Base-by-base conservation (phyloP, 2,329 filamentous ascomycete species). In the Neodidymelliopsis sp. region DNA sequence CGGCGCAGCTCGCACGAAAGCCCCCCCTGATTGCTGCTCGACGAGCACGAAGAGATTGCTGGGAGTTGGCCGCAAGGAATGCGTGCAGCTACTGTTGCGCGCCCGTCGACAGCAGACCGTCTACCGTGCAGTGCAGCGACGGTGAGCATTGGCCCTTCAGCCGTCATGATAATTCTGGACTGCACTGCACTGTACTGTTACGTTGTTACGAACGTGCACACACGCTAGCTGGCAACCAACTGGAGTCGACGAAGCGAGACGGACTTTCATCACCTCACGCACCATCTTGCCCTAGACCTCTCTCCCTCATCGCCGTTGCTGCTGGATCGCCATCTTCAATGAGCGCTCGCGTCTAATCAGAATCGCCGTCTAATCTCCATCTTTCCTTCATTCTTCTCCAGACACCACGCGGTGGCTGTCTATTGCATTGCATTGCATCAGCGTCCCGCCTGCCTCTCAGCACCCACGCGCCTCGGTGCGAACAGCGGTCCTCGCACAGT, bases 311-410 rank as follows among this genome's bases (percentile, higher is more conserved):
- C 49, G 41, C 53, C 31, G 47, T 53, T 49, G 50, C 46, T 53
- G 52, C 56, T 53, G 53, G 45, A 46, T 43, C 53, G 54, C 49
- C 52, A 49, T 40, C 49, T 53, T 54, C 41, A 28, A 63, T 65
- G 66, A 64, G 63, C 63, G 54, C 62, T 54, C 41, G 56, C 59
- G 58, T 57, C 54, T 66, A 64, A 57, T 64, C 56, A 41, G 54
- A 57, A 56, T 53, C 56, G 55, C 56, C 57, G 64, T 59, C 45
- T 70, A 72, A 71, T 71, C 69, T 37, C 62, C 11, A 44, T 44
- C 60, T 67, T 69, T 63, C 60, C 71, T 71, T 56, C 54, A 40
- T 69, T 70, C 69, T 72, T 70, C 69, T 72, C 70, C 70, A 72
- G 63, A 56, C 62, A 56, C 62, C 45, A 25, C 23, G 41, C 41